Conservation (phyloP, 345 rosid genomes). For the Brassica rapa region DNA sequence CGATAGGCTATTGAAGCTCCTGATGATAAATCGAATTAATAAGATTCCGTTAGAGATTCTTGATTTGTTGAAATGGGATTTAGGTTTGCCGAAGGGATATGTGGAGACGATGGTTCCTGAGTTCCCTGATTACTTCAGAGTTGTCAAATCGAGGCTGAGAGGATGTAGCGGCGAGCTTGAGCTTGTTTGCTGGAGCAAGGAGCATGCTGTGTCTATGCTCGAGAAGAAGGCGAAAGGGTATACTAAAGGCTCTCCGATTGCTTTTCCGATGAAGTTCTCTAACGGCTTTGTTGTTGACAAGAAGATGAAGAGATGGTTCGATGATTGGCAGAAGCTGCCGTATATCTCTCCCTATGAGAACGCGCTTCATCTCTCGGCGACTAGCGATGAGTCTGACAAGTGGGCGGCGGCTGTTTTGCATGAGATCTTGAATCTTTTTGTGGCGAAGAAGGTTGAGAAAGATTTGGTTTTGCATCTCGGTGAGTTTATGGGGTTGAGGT, state of each 20-base stretch:
- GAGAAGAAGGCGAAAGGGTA: conserved; percentile 53
- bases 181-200: conserved; percentile 81
- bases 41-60: conserved; percentile 62
- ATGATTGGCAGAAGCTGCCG: conserved; percentile 88
- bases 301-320: conserved; percentile 70
- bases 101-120: conserved; percentile 54
- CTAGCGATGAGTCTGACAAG: conserved; percentile 75
- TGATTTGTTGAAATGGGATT: conserved; percentile 71
- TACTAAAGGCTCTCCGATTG: conserved; percentile 50
- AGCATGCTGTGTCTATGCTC: conserved; percentile 57
- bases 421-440: conserved; percentile 74
- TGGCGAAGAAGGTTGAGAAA: conserved; percentile 70
- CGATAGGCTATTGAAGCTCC: conserved; percentile 67
- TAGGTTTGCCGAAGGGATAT: conserved; percentile 76
- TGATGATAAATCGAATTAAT: conserved; percentile 65
- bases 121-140: conserved; percentile 84
- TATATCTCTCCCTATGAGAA: conserved; percentile 81
- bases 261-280: conserved; percentile 61
- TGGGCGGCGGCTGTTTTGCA: conserved; percentile 77
- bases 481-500: conserved; percentile 71
- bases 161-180: conserved; percentile 48
- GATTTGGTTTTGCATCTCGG: conserved; percentile 61
- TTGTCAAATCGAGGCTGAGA: conserved; percentile 26
- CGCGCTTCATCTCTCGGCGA: conserved; percentile 55
- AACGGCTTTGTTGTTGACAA: conserved; percentile 72